These are phyloP conservation scores for Diaporthe caulivora DNA, from an alignment of 2,329 filamentous ascomycete genomes.

Conservation along the genomic window DNA sequence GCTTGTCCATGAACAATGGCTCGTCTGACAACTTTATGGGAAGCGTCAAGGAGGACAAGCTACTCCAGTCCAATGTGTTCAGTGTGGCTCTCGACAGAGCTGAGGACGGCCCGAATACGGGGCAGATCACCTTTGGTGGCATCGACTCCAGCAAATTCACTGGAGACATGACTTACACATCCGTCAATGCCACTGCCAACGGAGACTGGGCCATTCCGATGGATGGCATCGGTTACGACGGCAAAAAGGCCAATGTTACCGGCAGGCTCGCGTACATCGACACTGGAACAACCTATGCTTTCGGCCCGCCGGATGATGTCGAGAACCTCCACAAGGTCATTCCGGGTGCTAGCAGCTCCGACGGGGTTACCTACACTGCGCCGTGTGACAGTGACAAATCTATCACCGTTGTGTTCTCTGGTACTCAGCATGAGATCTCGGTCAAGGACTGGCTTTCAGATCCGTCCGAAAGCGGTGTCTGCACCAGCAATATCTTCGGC, in stretches of 20 bases:
- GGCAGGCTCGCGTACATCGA: slow-evolving; percentile 79
- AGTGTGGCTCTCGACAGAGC: slow-evolving; percentile 78
- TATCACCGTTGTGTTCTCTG: slow-evolving; percentile 77
- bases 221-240: slow-evolving; percentile 74
- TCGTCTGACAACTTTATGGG: slow-evolving; percentile 76
- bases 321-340: slow-evolving; percentile 76
- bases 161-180: slow-evolving; percentile 77
- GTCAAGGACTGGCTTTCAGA: slow-evolving; percentile 77
- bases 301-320: slow-evolving; percentile 77
- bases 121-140: slow-evolving; percentile 82
- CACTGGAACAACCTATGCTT: slow-evolving; percentile 84
- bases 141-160: slow-evolving; percentile 75
- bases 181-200: slow-evolving; percentile 59
- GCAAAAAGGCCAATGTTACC: slow-evolving; percentile 67
- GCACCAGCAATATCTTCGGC: slow-evolving; percentile 81
- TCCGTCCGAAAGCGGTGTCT: slow-evolving; percentile 58
- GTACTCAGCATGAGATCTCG: slow-evolving; percentile 74
- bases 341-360: slow-evolving; percentile 68
- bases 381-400: slow-evolving; percentile 76
- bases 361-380: slow-evolving; percentile 74
- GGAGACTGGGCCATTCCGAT: slow-evolving; percentile 81
- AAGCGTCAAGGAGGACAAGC: slow-evolving; percentile 65
- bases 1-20: slow-evolving; percentile 74
- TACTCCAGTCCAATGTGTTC: slow-evolving; percentile 75
- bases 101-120: slow-evolving; percentile 74